These are phyloP conservation scores for Chaetomiaceae sp. DNA, from an alignment of 2,329 filamentous ascomycete species.

Conservation along the genomic window DNA sequence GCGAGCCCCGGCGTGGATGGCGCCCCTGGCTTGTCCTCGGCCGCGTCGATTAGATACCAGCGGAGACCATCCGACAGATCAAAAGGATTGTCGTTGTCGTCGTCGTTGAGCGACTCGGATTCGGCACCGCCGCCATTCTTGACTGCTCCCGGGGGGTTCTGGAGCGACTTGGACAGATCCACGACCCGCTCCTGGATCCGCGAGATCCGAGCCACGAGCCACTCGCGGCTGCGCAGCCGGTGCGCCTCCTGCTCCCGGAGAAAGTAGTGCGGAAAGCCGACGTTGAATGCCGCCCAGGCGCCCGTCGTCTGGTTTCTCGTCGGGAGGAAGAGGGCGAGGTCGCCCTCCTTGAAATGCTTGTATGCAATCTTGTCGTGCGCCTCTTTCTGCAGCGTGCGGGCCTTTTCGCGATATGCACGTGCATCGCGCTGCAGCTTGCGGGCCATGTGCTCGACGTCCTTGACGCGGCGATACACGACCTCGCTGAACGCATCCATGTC, in stretches of 20 bases:
- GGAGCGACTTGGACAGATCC: constrained; percentile 76
- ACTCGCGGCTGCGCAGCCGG: constrained; percentile 78
- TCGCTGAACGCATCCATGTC: constrained; percentile 82
- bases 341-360: constrained; percentile 91
- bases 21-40: constrained; percentile 86
- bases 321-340: constrained; percentile 88
- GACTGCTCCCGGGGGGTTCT: constrained; percentile 35
- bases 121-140: constrained; percentile 36
- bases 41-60: constrained; percentile 93
- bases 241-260: constrained; percentile 88
- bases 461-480: constrained; percentile 80
- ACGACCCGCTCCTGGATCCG: constrained; percentile 91
- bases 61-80: constrained; percentile 90
- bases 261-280: constrained; percentile 96
- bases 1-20: constrained; percentile 89
- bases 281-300: constrained; percentile 97
- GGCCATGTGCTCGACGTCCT: constrained; percentile 88
- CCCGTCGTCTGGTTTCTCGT: constrained; percentile 91
- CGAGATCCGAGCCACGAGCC: constrained; percentile 91
- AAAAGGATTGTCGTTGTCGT: constrained; percentile 94
- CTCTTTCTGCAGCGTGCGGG: constrained; percentile 74
- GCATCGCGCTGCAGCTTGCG: constrained; percentile 92
- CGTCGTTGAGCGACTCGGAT: constrained; percentile 50
- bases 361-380: constrained; percentile 95
- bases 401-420: constrained; percentile 80